phyloP scores from a whole-genome alignment of 2,329 filamentous ascomycete species.

The Claviceps quebecensis region DNA sequence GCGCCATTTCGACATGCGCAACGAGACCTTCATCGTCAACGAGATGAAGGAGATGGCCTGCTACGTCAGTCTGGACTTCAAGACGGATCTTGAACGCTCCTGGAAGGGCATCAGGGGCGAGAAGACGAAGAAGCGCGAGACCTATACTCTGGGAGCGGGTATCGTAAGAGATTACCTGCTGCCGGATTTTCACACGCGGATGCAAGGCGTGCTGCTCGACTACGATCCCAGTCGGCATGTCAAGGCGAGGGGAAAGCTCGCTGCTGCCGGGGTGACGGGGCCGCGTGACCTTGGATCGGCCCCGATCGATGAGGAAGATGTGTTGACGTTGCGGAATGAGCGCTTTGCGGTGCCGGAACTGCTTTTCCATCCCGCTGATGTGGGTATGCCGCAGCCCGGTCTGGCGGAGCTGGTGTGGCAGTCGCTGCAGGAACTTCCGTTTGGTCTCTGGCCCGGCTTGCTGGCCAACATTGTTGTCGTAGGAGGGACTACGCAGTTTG shows the following conservation, averaged over 20 bases:
- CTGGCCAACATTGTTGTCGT: conserved; percentile 81
- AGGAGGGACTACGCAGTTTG: conserved; percentile 68
- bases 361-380: conserved; percentile 73
- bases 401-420: conserved; percentile 73
- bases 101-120: conserved; percentile 66
- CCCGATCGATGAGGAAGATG: conserved; percentile 57
- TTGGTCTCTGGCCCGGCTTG: conserved; percentile 71
- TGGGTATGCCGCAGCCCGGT: conserved; percentile 72
- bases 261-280: conserved; percentile 14
- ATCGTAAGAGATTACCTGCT: conserved; percentile 86
- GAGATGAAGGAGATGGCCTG: conserved; percentile 89
- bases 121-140: conserved; percentile 33
- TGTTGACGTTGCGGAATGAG: conserved; percentile 80
- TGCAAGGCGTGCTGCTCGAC: conserved; percentile 57
- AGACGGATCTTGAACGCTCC: conserved; percentile 59
- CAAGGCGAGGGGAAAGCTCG: conserved; percentile 28
- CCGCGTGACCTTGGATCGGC: conserved; percentile 12
- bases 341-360: conserved; percentile 83
- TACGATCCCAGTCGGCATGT: conserved; percentile 57
- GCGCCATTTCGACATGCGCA: conserved; percentile 88
- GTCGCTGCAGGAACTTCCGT: conserved; percentile 58
- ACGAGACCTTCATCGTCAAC: conserved; percentile 86
- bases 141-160: conserved; percentile 35
- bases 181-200: conserved; percentile 55
- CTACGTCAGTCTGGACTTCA: conserved; percentile 69